These are phyloP conservation scores for Candida takata DNA, from an alignment of 805 yeast genomes.

Conservation along the genomic window DNA sequence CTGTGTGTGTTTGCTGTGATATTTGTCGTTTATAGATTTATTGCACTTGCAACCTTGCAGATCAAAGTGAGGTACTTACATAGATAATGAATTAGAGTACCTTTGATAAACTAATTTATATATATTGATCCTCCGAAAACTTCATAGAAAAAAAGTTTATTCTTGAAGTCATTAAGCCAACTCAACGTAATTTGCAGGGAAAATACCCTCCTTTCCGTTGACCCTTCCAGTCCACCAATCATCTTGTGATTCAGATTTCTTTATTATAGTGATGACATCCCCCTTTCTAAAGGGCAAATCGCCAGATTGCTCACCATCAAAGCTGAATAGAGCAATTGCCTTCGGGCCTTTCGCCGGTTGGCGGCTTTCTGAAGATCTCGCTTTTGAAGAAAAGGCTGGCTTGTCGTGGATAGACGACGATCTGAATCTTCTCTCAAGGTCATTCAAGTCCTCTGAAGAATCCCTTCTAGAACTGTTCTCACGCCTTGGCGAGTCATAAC, in stretches of 20 bases:
- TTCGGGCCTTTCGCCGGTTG: conserved; percentile 42
- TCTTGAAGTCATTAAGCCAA: conserved; percentile 29
- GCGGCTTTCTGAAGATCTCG: conserved; percentile 8
- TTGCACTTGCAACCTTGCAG: conserved; percentile 11
- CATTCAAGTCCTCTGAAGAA: conserved; percentile 26
- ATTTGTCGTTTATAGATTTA: conserved; percentile 11
- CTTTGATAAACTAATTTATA: too few relatives aligned
- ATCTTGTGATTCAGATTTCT: conserved; percentile 80
- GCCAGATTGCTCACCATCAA: conserved; percentile 90
- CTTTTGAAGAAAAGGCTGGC: conserved; percentile 36
- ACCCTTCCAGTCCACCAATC: conserved; percentile 99
- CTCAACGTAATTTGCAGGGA: conserved; percentile 96
- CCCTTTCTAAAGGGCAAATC: conserved; percentile 93
- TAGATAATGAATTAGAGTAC: neutral
- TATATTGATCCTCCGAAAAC: too few relatives aligned
- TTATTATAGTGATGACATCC: conserved; percentile 80
- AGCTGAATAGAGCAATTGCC: conserved; percentile 84
- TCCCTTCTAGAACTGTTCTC: neutral
- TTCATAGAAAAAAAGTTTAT: neutral
- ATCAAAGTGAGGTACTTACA: conserved; percentile 6
- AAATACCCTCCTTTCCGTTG: conserved; percentile 81
- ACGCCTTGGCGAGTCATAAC: conserved; percentile 27
- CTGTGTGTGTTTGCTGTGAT: conserved; percentile 12
- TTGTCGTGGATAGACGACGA: conserved; percentile 32
- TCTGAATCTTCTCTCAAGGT: conserved; percentile 32